Evolutionary conservation across 805 yeast species (phyloP), one percentile per base, ranked within the genome.

Genomic region (Starmerella etchellsii): DNA sequence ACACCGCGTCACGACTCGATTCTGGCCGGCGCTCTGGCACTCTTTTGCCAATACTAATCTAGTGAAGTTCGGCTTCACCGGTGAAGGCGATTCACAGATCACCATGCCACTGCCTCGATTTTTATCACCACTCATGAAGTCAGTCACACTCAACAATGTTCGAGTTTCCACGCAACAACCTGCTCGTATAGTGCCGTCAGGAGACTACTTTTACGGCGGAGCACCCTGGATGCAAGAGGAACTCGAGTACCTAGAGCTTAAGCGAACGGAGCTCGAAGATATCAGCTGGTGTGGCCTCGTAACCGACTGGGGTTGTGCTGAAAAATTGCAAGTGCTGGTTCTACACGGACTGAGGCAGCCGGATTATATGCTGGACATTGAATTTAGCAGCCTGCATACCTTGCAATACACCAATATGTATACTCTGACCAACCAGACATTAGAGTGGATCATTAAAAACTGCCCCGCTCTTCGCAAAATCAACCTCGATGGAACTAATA

Each of bases 321-420:
- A 19, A 2, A 25, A 35, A 3, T 40, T 50, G 9, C 44, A 50
- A 23, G 44, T 46, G 7, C 37, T 50, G 7, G 54, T 50, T 4
- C 28, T 46, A 4, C 49, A 46, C 20, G 34, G 46, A 6, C 3
- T 39, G 10, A 22, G 19, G n/a, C 29, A 29, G n/a, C 24, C 39
- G 11, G 37, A 18, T 10, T 23, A 23, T 15, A 25, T 18, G n/a
- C 19, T 23, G 8, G 31, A 31, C 30, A 24, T 9, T 3, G 30
- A 25, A 13, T 31, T 44, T 14, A 37, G 44, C 14, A 14, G 27
- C 2, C 41, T 51, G 4, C 25, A 40, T 18, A 43, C 44, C 4
- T 32, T 51, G 23, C 54, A 51, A 36, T 48, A 28, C 33, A 50
- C 54, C 3, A 37, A 39, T 28, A 51, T 50, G 54, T 33, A 37